phyloP scores from a whole-genome alignment of 2,329 filamentous ascomycete genomes.

The Fusarium sp. region DNA sequence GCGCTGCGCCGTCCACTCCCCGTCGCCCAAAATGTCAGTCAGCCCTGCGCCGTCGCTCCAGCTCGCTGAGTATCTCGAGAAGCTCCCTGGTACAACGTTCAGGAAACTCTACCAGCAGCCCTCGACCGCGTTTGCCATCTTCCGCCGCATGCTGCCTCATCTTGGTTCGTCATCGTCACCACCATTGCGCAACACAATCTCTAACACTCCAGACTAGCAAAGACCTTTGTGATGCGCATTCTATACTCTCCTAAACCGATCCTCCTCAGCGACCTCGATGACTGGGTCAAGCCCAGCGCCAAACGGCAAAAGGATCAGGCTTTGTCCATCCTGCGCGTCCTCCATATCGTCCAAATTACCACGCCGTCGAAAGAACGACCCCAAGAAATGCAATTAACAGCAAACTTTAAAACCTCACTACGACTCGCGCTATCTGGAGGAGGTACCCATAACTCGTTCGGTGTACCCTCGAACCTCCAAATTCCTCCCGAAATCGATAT shows the following conservation, averaged over 20 bases:
- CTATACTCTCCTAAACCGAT: slow-evolving; percentile 91
- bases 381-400: slow-evolving; percentile 81
- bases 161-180: slow-evolving; percentile 71
- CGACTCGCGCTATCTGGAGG: slow-evolving; percentile 90
- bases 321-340: slow-evolving; percentile 82
- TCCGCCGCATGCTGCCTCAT: slow-evolving; percentile 95
- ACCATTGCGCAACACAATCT: neutral
- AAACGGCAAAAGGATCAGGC: slow-evolving; percentile 84
- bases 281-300: slow-evolving; percentile 81
- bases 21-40: slow-evolving; percentile 62
- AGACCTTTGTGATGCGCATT: slow-evolving; percentile 95
- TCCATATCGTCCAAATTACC: slow-evolving; percentile 87
- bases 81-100: slow-evolving; percentile 90
- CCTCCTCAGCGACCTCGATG: slow-evolving; percentile 83
- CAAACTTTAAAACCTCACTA: slow-evolving; percentile 87
- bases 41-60: slow-evolving; percentile 66
- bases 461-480: slow-evolving; percentile 81
- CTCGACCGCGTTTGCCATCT: slow-evolving; percentile 94
- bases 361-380: slow-evolving; percentile 72
- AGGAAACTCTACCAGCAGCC: slow-evolving; percentile 95
- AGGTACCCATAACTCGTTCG: slow-evolving; percentile 89
- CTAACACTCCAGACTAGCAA: slow-evolving; percentile 69
- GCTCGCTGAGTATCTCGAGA: slow-evolving; percentile 92
- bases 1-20: slow-evolving; percentile 30
- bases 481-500: slow-evolving; percentile 76